Conservation (phyloP, 2,329 filamentous ascomycete genomes). For the Aspergillus piperis region DNA sequence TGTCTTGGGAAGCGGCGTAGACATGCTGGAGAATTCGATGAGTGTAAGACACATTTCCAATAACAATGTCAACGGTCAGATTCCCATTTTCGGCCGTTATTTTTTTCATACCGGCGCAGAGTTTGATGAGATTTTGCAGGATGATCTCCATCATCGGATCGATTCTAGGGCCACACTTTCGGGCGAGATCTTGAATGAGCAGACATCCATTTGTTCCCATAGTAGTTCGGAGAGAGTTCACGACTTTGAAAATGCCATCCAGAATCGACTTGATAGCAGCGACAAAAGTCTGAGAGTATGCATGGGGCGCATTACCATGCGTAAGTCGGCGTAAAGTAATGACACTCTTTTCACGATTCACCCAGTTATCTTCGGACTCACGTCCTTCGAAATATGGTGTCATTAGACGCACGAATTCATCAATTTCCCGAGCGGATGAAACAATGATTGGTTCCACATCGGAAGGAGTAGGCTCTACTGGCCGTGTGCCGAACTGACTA, state of each 20-base stretch:
- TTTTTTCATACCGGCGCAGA: conserved; percentile 88
- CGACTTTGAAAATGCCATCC: conserved; percentile 85
- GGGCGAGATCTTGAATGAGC: conserved; percentile 81
- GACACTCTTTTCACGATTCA: conserved; percentile 78
- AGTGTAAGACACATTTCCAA: conserved; percentile 78
- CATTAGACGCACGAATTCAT: conserved; percentile 84
- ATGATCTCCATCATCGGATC: conserved; percentile 89
- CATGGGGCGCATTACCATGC: conserved; percentile 77
- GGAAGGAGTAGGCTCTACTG: no score
- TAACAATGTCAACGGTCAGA: conserved; percentile 74
- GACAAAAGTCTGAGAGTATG: conserved; percentile 73
- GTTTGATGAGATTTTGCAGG: conserved; percentile 84
- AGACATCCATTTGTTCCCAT: conserved; percentile 83
- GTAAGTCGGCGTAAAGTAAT: conserved; percentile 74
- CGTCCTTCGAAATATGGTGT: conserved; percentile 77
- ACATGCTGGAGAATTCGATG: conserved; percentile 82
- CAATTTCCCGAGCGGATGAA: conserved; percentile 82
- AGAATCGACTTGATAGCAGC: conserved; percentile 70
- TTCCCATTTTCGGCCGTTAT: conserved; percentile 86
- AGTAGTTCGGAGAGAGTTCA: conserved; percentile 83
- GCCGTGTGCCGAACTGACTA: not conserved
- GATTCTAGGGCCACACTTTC: conserved; percentile 72
- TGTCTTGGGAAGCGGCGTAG: conserved; percentile 80
- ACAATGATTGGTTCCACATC: conserved; percentile 78
- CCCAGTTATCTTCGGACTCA: conserved; percentile 90